Conservation (phyloP, 2,329 filamentous ascomycete genomes). For the Fusarium transvaalense region DNA sequence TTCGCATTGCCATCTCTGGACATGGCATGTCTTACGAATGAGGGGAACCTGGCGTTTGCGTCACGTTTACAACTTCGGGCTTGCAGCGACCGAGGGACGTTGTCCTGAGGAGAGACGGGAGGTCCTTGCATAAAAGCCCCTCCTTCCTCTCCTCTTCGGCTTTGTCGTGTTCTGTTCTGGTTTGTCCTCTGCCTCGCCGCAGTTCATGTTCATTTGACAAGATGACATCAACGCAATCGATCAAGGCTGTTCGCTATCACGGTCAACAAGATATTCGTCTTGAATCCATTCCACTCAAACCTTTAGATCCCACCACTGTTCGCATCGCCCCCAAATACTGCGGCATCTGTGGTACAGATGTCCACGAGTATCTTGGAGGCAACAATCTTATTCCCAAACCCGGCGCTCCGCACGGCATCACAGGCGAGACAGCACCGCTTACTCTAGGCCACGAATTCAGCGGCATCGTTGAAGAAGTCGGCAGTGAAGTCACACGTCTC, state of each 20-base stretch:
- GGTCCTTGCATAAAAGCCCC: constrained; percentile 4
- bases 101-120: neutral
- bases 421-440: constrained; percentile 23
- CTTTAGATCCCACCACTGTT: neutral
- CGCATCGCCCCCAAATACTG: constrained; percentile 14
- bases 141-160: neutral
- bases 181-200: neutral
- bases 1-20: constrained; percentile 30
- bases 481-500: constrained; percentile 13
- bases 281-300: neutral
- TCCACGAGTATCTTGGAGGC: constrained; percentile 26
- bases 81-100: neutral
- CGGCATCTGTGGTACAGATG: constrained; percentile 25
- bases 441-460: constrained; percentile 27
- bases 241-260: constrained; percentile 25
- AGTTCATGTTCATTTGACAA: neutral
- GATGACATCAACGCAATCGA: constrained; percentile 9
- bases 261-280: constrained; percentile 15
- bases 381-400: constrained; percentile 30
- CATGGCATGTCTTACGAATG: neutral
- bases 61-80: constrained; percentile 7
- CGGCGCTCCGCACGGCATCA: constrained; percentile 23
- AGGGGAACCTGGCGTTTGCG: constrained; percentile 16
- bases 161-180: neutral
- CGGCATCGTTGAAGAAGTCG: constrained; percentile 18